Evolutionary conservation across 2,329 filamentous ascomycete species (phyloP).

Genomic region (Trichoderma aggressivum): DNA sequence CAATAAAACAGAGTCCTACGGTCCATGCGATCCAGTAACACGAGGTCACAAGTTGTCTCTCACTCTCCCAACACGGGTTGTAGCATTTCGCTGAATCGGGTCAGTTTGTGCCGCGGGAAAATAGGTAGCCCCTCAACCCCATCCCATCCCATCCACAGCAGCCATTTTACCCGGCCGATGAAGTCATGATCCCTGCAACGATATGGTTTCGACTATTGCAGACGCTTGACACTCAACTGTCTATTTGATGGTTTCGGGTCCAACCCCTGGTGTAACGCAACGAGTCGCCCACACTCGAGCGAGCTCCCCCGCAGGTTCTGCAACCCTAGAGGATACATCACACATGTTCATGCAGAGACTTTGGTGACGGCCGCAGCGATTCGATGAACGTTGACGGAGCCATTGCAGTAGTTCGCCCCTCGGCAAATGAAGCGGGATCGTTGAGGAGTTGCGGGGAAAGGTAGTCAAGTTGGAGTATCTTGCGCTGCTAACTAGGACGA

Average conservation of each 20-base stretch:
- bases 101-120: background rate
- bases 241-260: background rate
- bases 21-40: background rate
- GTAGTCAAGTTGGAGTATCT: background rate
- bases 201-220: background rate
- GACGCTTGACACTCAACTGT: background rate
- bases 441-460: conserved; percentile 4
- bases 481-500: background rate
- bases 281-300: background rate
- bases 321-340: background rate
- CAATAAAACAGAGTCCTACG: background rate
- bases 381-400: background rate
- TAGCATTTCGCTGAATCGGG: background rate
- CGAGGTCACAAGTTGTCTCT: background rate
- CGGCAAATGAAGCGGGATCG: background rate
- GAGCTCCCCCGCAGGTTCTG: background rate
- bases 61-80: background rate
- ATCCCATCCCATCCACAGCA: background rate
- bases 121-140: background rate
- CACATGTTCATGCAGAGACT: background rate
- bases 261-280: background rate
- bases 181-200: background rate
- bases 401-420: background rate
- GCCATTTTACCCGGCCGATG: conserved; percentile 5
- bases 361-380: background rate